Conservation (phyloP, 1,284 basidiomycete species). For the Microbotryum silenes-acaulis region DNA sequence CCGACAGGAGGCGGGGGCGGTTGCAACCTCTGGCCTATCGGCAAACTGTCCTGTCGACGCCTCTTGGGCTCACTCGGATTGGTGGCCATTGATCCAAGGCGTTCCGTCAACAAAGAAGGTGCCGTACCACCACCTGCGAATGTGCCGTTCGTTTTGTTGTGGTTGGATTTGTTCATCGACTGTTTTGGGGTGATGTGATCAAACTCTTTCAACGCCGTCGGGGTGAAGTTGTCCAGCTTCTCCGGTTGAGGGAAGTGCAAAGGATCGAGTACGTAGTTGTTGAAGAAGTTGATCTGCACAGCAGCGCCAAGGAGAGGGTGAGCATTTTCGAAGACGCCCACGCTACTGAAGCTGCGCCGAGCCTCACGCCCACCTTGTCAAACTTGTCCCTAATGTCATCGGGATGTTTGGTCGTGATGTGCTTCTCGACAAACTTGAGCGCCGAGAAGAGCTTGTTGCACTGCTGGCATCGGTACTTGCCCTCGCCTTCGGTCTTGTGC, state of each 20-base stretch:
- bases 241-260: slow-evolving; percentile 56
- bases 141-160: not conserved
- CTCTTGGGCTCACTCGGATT: too few species aligned
- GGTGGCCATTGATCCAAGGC: too few species aligned
- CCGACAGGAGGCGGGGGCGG: slow-evolving; percentile 28
- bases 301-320: not conserved
- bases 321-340: not conserved
- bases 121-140: not conserved
- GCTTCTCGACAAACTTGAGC: slow-evolving; percentile 84
- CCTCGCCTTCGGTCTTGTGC: slow-evolving; percentile 84
- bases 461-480: slow-evolving; percentile 87
- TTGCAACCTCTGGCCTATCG: too few species aligned
- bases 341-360: not conserved
- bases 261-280: slow-evolving; percentile 87
- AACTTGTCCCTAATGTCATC: slow-evolving; percentile 33
- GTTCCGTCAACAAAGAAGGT: too few species aligned
- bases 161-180: not conserved
- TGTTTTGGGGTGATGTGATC: not conserved
- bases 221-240: slow-evolving; percentile 1
- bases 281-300: slow-evolving; percentile 70
- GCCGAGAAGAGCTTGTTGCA: slow-evolving; percentile 94
- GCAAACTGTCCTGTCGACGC: too few species aligned
- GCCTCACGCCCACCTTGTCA: slow-evolving; percentile 14
- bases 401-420: slow-evolving; percentile 37
- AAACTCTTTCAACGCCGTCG: not conserved